Base-by-base conservation (phyloP, 441 rosid genomes). In the Manihot esculenta region DNA sequence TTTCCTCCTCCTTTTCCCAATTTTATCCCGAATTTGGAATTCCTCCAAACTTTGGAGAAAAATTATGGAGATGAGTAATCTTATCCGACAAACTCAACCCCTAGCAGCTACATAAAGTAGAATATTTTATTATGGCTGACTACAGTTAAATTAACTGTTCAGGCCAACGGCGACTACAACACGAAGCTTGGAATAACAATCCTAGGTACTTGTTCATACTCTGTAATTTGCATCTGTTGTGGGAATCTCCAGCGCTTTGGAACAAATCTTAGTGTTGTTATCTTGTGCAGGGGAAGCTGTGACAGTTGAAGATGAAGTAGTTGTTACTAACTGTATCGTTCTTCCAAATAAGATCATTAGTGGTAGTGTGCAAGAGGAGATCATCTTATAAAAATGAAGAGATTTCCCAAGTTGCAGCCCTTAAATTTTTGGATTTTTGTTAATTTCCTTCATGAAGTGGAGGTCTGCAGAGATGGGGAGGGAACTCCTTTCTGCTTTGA, bases 171-270 rank as follows among this genome's bases (percentile, higher is more conserved):
- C 62, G 97, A 88, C 76, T 83, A 88, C 84, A 80, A 83, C 57
- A 80, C 89, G 12, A 86, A 87, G 83, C 89, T 88, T 69, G 97
- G 94, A 72, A 82, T 87, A 69, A 84, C 89, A 8, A 88, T 89
- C 68, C 90, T 91, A 18, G 97, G 97, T 89, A 80, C 45, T 54
- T 23, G 18, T 21, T 7, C 33, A 68, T 8, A 6, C 66, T 41
- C 58, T 57, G 44, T 14, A 6, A 18, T 42, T 20, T 62, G 20
- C 60, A 2, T 27, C 20, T 53, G 45, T 24, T 20, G 5, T n/a
- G 53, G 21, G 42, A 47, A 30, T 26, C 61, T 45, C 47, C 10
- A 49, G 12, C 11, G 15, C 10, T 30, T 61, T 13, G 48, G 7
- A 66, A 61, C 47, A 44, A 54, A 45, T 35, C 48, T 59, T 61